Evolutionary conservation across 495 filamentous ascomycete species (phyloP).

Genomic region (Venustampulla echinocandica): DNA sequence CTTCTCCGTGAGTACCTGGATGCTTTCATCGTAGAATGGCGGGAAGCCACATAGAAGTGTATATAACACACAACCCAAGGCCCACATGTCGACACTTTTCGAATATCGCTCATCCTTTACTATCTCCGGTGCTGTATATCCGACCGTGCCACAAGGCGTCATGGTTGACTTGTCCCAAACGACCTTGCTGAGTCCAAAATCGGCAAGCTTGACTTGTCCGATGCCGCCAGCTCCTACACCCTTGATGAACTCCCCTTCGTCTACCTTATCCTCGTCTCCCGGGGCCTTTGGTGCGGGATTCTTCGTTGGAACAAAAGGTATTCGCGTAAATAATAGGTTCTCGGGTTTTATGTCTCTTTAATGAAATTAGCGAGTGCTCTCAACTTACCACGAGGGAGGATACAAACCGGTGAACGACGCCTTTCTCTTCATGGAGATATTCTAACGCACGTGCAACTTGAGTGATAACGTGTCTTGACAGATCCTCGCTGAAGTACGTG

Average conservation of each 20-base stretch:
- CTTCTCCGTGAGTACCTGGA: conserved; percentile 94
- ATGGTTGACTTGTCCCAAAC: conserved; percentile 99
- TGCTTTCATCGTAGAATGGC: conserved; percentile 97
- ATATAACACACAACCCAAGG: conserved; percentile 91
- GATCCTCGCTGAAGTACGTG: conserved; percentile 95
- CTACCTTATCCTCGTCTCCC: conserved; percentile 94
- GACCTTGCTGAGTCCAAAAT: conserved; percentile 94
- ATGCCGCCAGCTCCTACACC: conserved; percentile 88
- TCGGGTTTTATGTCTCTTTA: conserved; percentile 95
- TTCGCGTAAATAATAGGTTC: conserved; percentile 88
- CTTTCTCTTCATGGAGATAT: conserved; percentile 89
- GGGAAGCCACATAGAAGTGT: conserved; percentile 95
- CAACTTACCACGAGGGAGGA: background rate
- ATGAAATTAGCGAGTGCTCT: conserved; percentile 20
- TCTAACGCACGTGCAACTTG: conserved; percentile 91
- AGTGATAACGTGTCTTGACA: conserved; percentile 86
- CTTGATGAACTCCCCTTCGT: conserved; percentile 86
- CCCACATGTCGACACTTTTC: conserved; percentile 99
- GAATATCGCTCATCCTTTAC: conserved; percentile 98
- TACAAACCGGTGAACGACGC: conserved; percentile 90
- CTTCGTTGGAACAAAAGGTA: conserved; percentile 70
- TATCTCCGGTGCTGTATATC: conserved; percentile 98
- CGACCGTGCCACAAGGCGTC: conserved; percentile 96
- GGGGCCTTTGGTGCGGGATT: conserved; percentile 66
- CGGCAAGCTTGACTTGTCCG: conserved; percentile 90